A percentile compares a stretch with the other conserved stretches of the same genome.
Evolutionary conservation across 1,284 basidiomycete species (phyloP).

Genomic region (Trametes pubescens): DNA sequence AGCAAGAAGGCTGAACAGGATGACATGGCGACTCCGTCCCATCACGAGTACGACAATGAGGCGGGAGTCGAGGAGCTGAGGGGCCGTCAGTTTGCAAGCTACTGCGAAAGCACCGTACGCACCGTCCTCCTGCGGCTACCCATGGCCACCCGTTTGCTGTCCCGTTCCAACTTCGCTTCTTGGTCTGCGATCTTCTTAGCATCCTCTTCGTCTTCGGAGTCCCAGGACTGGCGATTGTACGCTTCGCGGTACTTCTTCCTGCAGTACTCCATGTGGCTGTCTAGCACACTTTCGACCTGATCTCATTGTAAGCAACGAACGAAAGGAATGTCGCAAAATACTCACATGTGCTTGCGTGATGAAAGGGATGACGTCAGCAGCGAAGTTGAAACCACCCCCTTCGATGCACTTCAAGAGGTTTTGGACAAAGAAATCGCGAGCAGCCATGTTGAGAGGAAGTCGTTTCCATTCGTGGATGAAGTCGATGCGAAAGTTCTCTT

Average conservation of each 20-base stretch:
- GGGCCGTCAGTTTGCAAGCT: too few species aligned
- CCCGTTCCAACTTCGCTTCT: background rate
- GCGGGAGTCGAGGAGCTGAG: conserved; percentile 2
- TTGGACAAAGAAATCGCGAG: conserved; percentile 12
- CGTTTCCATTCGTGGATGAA: conserved; percentile 16
- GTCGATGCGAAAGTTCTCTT: conserved; percentile 12
- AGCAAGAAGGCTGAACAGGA: background rate
- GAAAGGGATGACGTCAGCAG: background rate
- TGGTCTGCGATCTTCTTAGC: background rate
- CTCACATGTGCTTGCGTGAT: conserved; percentile 4
- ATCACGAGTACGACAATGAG: background rate
- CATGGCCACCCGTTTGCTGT: conserved; percentile 3
- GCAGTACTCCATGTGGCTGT: conserved; percentile 16
- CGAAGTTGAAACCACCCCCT: conserved; percentile 3
- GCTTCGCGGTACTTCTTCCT: conserved; percentile 2
- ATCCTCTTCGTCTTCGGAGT: conserved; percentile 2
- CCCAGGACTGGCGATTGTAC: background rate
- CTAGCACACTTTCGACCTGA: background rate
- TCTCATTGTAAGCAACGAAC: background rate
- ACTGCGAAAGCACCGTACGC: too few species aligned
- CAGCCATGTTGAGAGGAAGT: conserved; percentile 4
- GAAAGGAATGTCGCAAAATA: background rate
- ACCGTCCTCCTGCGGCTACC: conserved; percentile 12
- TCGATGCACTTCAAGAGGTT: conserved; percentile 2
- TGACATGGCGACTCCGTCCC: background rate